A percentile compares a stretch with the other conserved stretches of the same genome.
These are phyloP conservation scores for Hypoxylon rubiginosum DNA, from an alignment of 2,329 filamentous ascomycete species.

Conservation along the genomic window DNA sequence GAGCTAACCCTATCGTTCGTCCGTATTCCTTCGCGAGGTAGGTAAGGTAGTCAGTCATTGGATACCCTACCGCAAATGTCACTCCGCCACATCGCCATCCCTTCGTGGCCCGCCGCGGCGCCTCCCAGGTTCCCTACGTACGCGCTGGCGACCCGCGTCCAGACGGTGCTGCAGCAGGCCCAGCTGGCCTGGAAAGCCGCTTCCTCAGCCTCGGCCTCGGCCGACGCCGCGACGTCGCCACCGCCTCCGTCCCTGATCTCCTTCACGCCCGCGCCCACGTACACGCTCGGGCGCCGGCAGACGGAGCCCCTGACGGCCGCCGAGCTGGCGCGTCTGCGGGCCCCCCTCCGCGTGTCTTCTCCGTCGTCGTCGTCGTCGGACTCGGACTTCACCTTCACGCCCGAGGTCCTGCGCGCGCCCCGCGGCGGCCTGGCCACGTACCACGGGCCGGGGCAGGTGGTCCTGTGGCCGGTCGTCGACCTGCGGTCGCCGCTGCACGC, in stretches of 20 bases:
- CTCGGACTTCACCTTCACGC: slow-evolving; percentile 57
- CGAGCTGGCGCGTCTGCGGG: slow-evolving; percentile 62
- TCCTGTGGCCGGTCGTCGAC: slow-evolving; percentile 94
- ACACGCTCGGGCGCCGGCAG: slow-evolving; percentile 91
- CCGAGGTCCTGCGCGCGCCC: slow-evolving; percentile 77
- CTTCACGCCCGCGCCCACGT: slow-evolving; percentile 85
- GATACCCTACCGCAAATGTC: too few species aligned
- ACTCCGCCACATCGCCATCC: slow-evolving; percentile 58
- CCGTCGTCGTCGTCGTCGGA: slow-evolving; percentile 43
- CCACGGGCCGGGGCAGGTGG: slow-evolving; percentile 92
- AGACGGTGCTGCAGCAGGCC: slow-evolving; percentile 57
- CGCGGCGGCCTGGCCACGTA: slow-evolving; percentile 94
- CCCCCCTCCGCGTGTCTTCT: slow-evolving; percentile 54
- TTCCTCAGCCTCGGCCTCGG: slow-evolving; percentile 40
- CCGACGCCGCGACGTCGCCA: slow-evolving; percentile 52
- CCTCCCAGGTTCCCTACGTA: slow-evolving; percentile 54
- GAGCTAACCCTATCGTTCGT: background rate
- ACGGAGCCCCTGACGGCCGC: slow-evolving; percentile 58
- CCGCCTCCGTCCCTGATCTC: slow-evolving; percentile 82
- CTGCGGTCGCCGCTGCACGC: slow-evolving; percentile 72
- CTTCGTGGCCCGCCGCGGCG: slow-evolving; percentile 39
- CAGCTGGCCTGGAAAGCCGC: slow-evolving; percentile 76
- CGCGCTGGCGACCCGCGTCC: slow-evolving; percentile 55
- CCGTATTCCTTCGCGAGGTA: background rate
- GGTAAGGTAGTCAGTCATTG: too few species aligned